Evolutionary conservation across 1,284 basidiomycete species (phyloP).

Genomic region (Rhodotorula sp.): DNA sequence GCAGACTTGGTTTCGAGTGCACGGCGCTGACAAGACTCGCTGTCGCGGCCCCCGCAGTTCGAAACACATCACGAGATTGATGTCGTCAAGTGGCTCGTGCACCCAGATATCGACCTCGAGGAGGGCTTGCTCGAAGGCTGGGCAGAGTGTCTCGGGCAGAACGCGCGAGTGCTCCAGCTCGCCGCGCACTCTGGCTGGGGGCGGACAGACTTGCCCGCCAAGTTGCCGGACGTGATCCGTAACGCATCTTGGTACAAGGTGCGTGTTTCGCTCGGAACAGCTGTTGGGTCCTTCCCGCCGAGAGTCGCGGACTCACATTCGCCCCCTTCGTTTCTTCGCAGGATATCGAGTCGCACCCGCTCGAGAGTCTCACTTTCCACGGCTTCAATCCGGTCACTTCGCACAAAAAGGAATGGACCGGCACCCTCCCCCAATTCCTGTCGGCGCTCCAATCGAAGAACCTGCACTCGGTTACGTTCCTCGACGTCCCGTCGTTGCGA

Average conservation of each 20-base stretch:
- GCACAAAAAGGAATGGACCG: conserved; percentile 18
- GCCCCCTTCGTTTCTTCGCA: not conserved
- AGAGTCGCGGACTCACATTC: not conserved
- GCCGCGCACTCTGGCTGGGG: conserved; percentile 28
- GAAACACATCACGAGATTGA: not conserved
- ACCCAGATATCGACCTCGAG: conserved; percentile 26
- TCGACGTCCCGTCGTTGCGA: conserved; percentile 26
- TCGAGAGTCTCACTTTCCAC: conserved; percentile 19
- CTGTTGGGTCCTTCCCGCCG: too few species aligned
- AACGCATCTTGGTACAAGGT: conserved; percentile 23
- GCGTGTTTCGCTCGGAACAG: not conserved
- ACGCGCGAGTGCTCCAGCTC: conserved; percentile 15
- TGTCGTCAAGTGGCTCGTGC: conserved; percentile 19
- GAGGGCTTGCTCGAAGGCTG: conserved; percentile 19
- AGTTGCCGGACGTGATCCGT: conserved; percentile 5
- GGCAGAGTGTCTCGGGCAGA: conserved; percentile 8
- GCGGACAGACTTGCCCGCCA: conserved; percentile 20
- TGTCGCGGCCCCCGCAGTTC: conserved; percentile 2
- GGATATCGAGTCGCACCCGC: conserved; percentile 16
- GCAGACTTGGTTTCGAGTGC: too few species aligned
- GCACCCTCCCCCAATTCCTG: conserved; percentile 13
- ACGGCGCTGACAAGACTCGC: not conserved
- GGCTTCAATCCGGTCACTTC: conserved; percentile 32
- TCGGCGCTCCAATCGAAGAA: conserved; percentile 1
- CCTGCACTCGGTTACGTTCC: conserved; percentile 11